Conservation (phyloP, 108 stramenopile genomes). For the Cyclotella choctawhatcheeana region DNA sequence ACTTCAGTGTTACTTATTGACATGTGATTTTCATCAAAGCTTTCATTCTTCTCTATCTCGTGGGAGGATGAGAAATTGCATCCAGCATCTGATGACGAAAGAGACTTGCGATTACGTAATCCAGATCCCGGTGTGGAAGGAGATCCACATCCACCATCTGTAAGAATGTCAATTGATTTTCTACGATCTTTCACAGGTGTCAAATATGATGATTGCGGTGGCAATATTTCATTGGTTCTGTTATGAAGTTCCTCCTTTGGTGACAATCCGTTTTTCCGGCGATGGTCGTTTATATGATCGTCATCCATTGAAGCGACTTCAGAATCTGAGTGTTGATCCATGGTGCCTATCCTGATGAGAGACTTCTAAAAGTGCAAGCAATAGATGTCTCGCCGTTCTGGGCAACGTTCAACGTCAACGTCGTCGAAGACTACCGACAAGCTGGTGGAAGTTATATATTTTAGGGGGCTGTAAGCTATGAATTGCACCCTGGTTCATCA, state of each 20-base stretch:
- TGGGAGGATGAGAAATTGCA: background rate
- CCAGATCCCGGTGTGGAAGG: slow-evolving; percentile 13
- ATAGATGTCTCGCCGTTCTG: no score
- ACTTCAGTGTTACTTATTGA: no score
- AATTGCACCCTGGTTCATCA: no score
- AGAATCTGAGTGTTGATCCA: no score
- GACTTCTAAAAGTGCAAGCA: no score
- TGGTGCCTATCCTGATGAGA: no score
- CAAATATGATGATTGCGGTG: background rate
- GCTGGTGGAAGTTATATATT: no score
- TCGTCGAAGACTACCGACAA: no score
- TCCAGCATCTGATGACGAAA: slow-evolving; percentile 5
- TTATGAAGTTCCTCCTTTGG: background rate
- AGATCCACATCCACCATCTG: background rate
- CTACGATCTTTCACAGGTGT: background rate
- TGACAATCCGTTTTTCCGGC: background rate
- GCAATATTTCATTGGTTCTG: background rate
- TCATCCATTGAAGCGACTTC: no score
- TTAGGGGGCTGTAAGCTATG: no score
- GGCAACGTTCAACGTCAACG: no score
- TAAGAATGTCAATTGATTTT: background rate
- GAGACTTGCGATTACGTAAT: slow-evolving; percentile 1
- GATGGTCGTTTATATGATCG: no score
- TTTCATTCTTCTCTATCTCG: background rate
- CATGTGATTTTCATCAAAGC: background rate